phyloP scores from a whole-genome alignment of 1,284 basidiomycete species.

The Malassezia globosa region DNA sequence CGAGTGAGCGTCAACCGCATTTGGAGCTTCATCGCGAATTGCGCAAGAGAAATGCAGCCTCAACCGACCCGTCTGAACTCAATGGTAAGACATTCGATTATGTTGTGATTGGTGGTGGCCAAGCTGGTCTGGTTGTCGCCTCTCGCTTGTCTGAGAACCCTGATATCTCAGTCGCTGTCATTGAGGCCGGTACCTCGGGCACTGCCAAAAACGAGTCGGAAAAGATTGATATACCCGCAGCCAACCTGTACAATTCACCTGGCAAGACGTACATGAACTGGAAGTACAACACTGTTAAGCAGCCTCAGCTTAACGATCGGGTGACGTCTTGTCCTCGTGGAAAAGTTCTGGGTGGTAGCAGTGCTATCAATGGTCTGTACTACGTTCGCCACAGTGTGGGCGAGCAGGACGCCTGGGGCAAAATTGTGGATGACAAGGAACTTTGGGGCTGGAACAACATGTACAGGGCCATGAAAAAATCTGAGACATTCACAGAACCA shows the following conservation, averaged over 20 bases:
- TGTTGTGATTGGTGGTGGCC: slow-evolving; percentile 53
- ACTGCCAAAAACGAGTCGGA: slow-evolving; percentile 19
- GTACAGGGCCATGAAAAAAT: slow-evolving; percentile 50
- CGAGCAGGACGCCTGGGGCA: slow-evolving; percentile 30
- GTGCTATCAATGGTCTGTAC: slow-evolving; percentile 38
- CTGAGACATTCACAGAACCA: slow-evolving; percentile 51
- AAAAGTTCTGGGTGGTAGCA: slow-evolving; percentile 32
- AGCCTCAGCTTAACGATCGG: slow-evolving; percentile 19
- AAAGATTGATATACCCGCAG: slow-evolving; percentile 16
- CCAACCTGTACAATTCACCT: slow-evolving; percentile 29
- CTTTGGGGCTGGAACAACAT: slow-evolving; percentile 30
- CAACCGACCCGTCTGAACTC: slow-evolving; percentile 6
- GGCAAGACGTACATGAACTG: slow-evolving; percentile 28
- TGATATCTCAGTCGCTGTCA: slow-evolving; percentile 33
- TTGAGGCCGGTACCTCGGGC: slow-evolving; percentile 52
- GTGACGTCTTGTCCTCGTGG: slow-evolving; percentile 12
- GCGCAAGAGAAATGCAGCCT: neutral
- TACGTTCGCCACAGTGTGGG: slow-evolving; percentile 23
- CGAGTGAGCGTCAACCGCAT: neutral
- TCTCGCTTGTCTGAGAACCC: slow-evolving; percentile 30
- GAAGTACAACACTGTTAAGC: slow-evolving; percentile 25
- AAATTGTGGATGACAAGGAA: slow-evolving; percentile 18
- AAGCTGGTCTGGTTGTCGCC: slow-evolving; percentile 48
- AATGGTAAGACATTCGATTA: slow-evolving; percentile 42
- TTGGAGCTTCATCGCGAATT: neutral